Conservation (phyloP, 2,329 filamentous ascomycete genomes). For the Fusarium sublunatum region DNA sequence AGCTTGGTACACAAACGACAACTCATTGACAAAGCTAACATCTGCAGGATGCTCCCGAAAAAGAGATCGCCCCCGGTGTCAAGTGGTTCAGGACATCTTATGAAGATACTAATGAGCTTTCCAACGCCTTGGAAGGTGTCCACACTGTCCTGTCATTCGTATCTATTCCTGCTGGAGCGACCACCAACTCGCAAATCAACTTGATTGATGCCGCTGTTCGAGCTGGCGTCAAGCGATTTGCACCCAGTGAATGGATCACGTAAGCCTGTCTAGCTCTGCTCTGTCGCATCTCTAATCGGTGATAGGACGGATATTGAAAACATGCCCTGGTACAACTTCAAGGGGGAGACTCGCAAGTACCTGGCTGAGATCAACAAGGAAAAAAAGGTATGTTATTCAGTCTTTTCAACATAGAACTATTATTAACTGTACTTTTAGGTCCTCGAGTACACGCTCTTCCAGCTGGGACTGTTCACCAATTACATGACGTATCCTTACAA, state of each 20-base stretch:
- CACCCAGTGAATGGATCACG: constrained; percentile 69
- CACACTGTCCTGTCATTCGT: constrained; percentile 67
- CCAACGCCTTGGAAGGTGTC: constrained; percentile 55
- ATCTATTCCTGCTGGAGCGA: constrained; percentile 46
- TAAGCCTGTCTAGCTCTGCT: constrained; percentile 28
- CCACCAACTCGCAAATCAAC: constrained; percentile 46
- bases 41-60: constrained; percentile 19
- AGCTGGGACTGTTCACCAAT: constrained; percentile 65
- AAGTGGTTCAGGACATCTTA: constrained; percentile 49
- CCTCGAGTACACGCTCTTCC: constrained; percentile 67
- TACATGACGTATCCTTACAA: constrained; percentile 64
- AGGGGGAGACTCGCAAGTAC: constrained; percentile 62
- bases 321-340: constrained; percentile 47
- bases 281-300: neutral
- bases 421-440: constrained; percentile 49
- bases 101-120: constrained; percentile 48
- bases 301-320: constrained; percentile 22
- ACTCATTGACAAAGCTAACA: too few species aligned
- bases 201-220: constrained; percentile 68
- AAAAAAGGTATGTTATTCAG: constrained; percentile 49
- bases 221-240: constrained; percentile 69
- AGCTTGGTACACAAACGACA: too few species aligned
- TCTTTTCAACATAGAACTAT: rapidly evolving
- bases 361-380: constrained; percentile 62
- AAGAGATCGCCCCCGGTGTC: constrained; percentile 11